These are phyloP conservation scores for Aspergillus affinis DNA, from an alignment of 495 filamentous ascomycete species.

Conservation along the genomic window DNA sequence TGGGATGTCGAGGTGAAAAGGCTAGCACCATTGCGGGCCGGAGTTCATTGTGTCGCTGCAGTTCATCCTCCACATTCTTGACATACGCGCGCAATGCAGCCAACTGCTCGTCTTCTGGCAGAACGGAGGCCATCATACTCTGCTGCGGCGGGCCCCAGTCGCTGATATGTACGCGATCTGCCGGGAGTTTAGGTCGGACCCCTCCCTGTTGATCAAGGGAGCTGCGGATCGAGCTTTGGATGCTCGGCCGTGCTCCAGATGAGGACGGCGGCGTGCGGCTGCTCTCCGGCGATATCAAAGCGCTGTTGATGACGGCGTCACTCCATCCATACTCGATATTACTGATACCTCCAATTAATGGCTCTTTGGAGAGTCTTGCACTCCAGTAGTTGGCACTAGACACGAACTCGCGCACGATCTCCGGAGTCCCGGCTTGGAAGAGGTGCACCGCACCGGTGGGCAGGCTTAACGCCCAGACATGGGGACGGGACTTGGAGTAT, in stretches of 20 bases:
- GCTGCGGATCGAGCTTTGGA: conserved; percentile 71
- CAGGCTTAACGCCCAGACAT: conserved; percentile 94
- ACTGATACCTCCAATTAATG: conserved; percentile 85
- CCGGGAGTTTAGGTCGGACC: conserved; percentile 68
- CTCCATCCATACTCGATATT: conserved; percentile 99
- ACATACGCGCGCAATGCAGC: conserved; percentile 75
- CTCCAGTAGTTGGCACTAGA: conserved; percentile 97
- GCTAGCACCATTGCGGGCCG: conserved; percentile 81
- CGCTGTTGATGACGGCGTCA: conserved; percentile 79
- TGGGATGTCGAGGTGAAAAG: conserved; percentile 83
- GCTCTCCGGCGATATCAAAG: conserved; percentile 56
- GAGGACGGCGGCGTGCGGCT: conserved; percentile 41
- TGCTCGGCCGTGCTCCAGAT: conserved; percentile 54
- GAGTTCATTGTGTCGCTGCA: conserved; percentile 83
- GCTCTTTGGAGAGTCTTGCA: conserved; percentile 88
- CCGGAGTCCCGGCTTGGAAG: conserved; percentile 94
- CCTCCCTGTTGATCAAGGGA: conserved; percentile 65
- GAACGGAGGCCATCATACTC: conserved; percentile 77
- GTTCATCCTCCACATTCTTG: conserved; percentile 78
- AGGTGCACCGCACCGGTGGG: conserved; percentile 93
- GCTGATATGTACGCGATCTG: conserved; percentile 79
- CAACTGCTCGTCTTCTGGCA: conserved; percentile 79
- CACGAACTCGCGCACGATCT: conserved; percentile 93
- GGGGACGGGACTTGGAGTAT: conserved; percentile 84
- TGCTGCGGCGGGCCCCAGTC: conserved; percentile 95